Evolutionary conservation across 2,329 filamentous ascomycete genomes (phyloP).

Genomic region (Penicillium sp.): DNA sequence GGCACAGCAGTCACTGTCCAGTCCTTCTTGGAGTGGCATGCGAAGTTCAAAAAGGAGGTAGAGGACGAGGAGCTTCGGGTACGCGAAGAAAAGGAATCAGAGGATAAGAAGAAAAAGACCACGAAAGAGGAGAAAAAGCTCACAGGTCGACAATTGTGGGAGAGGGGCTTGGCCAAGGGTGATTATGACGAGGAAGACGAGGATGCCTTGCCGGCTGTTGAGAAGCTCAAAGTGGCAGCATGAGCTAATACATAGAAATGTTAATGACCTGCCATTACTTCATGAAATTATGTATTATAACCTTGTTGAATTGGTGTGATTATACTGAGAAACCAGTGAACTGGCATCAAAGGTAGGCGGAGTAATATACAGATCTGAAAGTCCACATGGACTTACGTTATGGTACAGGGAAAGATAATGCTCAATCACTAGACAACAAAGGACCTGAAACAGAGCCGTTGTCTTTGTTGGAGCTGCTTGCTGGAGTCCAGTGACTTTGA

Average conservation of each 20-base stretch:
- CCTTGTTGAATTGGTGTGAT: conserved; percentile 1
- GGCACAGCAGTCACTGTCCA: conserved; percentile 85
- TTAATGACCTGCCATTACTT: conserved; percentile 12
- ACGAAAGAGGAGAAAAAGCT: conserved; percentile 63
- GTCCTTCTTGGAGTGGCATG: conserved; percentile 80
- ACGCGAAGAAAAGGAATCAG: conserved; percentile 70
- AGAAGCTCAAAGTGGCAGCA: conserved; percentile 70
- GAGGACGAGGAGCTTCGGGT: conserved; percentile 66
- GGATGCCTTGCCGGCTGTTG: conserved; percentile 59
- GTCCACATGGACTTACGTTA: neutral
- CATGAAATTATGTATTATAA: conserved; percentile 15
- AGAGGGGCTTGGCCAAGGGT: conserved; percentile 68
- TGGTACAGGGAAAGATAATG: neutral
- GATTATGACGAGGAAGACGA: conserved; percentile 67
- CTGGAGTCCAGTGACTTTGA: neutral
- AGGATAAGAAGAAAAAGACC: conserved; percentile 78
- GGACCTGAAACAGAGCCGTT: neutral
- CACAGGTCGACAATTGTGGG: conserved; percentile 75
- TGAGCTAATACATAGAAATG: conserved; percentile 29
- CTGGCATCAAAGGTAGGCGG: neutral
- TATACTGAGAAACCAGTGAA: neutral
- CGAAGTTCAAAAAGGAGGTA: conserved; percentile 75
- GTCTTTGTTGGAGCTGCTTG: neutral
- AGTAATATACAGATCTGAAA: conserved; percentile 5
- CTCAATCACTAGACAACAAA: neutral